Conservation (phyloP, 169 alveolate species). For the Cryptosporidium parvum region DNA sequence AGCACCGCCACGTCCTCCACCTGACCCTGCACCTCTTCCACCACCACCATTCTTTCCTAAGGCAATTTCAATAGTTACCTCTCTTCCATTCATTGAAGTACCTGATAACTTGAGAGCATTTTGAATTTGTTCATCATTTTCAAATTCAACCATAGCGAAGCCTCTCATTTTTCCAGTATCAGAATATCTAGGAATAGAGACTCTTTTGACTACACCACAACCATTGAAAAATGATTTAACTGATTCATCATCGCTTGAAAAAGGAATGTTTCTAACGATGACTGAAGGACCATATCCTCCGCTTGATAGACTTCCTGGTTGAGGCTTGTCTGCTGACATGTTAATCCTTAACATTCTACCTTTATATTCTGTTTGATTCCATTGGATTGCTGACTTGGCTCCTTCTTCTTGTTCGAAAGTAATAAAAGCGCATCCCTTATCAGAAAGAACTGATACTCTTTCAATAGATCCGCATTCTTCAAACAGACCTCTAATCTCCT, state of each 20-base stretch:
- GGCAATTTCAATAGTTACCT: slow-evolving; percentile 67
- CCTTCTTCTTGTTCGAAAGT: slow-evolving; percentile 87
- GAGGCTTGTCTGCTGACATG: slow-evolving; percentile 86
- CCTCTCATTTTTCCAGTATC: slow-evolving; percentile 76
- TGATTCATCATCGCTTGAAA: slow-evolving; percentile 59
- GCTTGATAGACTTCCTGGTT: slow-evolving; percentile 78
- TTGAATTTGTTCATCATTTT: slow-evolving; percentile 72
- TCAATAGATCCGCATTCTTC: slow-evolving; percentile 91
- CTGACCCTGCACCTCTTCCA: slow-evolving; percentile 6
- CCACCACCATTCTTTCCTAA: slow-evolving; percentile 31
- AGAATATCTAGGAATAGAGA: slow-evolving; percentile 69
- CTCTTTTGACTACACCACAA: slow-evolving; percentile 62
- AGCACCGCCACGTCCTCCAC: slow-evolving; percentile 9
- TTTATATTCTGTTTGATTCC: slow-evolving; percentile 87
- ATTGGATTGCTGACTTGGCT: slow-evolving; percentile 89
- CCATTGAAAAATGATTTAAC: slow-evolving; percentile 57
- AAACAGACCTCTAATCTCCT: slow-evolving; percentile 87
- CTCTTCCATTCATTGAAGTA: slow-evolving; percentile 71
- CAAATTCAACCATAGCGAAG: slow-evolving; percentile 72
- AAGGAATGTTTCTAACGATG: slow-evolving; percentile 65
- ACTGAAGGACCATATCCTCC: slow-evolving; percentile 79
- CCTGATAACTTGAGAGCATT: slow-evolving; percentile 64
- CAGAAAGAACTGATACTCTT: slow-evolving; percentile 85
- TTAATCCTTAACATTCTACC: slow-evolving; percentile 88
- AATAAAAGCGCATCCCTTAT: slow-evolving; percentile 91